Conservation (phyloP, 169 alveolate species). For the Hepatocystis sp. region DNA sequence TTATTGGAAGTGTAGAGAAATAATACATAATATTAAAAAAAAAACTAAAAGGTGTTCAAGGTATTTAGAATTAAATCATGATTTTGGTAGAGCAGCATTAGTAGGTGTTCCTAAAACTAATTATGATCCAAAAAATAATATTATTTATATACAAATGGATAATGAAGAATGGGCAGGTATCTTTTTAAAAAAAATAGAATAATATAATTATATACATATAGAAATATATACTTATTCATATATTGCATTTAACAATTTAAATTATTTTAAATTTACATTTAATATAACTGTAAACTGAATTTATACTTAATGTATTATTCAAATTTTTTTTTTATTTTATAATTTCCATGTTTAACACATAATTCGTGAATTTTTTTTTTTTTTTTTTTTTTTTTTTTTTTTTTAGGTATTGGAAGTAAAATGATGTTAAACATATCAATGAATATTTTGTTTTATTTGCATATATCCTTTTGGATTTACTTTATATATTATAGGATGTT, state of each 20-base stretch:
- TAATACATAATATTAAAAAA: constrained; percentile 50
- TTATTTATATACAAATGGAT: constrained; percentile 83
- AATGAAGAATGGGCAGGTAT: constrained; percentile 87
- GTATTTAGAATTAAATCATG: constrained; percentile 78
- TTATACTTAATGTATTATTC: too few relatives aligned
- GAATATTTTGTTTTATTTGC: constrained; percentile 79
- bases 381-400: neutral
- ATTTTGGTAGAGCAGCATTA: constrained; percentile 78
- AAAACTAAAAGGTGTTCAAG: constrained; percentile 78
- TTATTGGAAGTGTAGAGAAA: constrained; percentile 81
- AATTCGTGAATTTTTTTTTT: too few relatives aligned
- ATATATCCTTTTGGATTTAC: constrained; percentile 83
- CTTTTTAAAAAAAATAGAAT: neutral
- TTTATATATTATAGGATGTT: constrained; percentile 79
- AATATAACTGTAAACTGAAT: too few relatives aligned
- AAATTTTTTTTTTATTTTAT: too few relatives aligned
- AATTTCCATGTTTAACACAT: too few relatives aligned
- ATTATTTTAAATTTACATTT: too few relatives aligned
- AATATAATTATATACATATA: too few relatives aligned
- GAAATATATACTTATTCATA: too few relatives aligned
- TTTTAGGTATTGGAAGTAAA: constrained; percentile 83
- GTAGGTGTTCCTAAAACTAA: constrained; percentile 86
- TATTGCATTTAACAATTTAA: too few relatives aligned
- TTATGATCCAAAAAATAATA: constrained; percentile 86
- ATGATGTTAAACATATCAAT: constrained; percentile 82